Evolutionary conservation across 2,329 filamentous ascomycete genomes (phyloP), one percentile per base, ranked within the genome.

Genomic region (Claviceps monticola): DNA sequence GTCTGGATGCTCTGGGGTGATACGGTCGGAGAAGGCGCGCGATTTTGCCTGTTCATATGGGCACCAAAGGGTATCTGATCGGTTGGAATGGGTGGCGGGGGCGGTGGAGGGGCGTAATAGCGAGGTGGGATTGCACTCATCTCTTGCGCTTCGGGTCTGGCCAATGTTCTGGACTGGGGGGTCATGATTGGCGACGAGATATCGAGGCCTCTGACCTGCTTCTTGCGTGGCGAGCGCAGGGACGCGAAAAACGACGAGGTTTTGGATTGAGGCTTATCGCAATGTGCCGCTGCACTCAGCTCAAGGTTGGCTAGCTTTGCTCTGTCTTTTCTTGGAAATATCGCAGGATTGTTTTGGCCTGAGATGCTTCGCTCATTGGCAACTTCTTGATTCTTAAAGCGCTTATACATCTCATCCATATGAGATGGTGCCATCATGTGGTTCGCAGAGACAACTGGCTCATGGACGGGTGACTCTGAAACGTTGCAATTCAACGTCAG

Each of bases 301-400:
- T 78, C 75, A 48, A 80, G 64, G 48, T 66, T 72, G 36, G 70
- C 67, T 5, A 75, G 74, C 63, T 76, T 80, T 58, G 62, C 66
- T 61, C 62, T 73, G 44, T 68, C 65, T 63, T 74, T 76, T 64
- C 72, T 76, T 2, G 34, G 36, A 5, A 42, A 26, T n/a, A 26
- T 45, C 26, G 64, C 57, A 42, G 63, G 63, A 48, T 56, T 58
- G 14, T 54, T 61, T 46, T 50, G 63, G 46, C 58, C 60, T 47
- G 55, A 61, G 51, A 54, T 56, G 36, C 80, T 80, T 47, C 72
- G 73, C 57, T 75, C 71, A 64, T 82, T 83, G 49, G 79, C 79
- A 53, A 78, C 79, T 61, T 96, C 90, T 60, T 95, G 86, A 66
- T 89, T 88, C 82, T 95, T 85, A 56, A 95, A 90, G 58, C 89